Evolutionary conservation across 768 basidiomycete genomes (phyloP).

Genomic region (Boletellus emodensis): DNA sequence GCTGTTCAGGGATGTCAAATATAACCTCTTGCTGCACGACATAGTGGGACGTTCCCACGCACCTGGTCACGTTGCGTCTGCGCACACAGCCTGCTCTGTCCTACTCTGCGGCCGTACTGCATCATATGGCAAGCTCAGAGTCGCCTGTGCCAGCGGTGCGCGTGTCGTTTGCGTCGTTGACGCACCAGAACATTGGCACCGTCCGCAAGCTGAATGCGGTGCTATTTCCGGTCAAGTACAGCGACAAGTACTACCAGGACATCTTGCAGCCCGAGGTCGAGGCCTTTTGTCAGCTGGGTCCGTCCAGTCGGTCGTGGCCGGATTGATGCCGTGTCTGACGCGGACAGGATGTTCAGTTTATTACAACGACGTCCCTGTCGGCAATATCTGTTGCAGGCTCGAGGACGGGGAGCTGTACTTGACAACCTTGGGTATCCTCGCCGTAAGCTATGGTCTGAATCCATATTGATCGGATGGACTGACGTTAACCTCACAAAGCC

Average conservation of each 20-base stretch:
- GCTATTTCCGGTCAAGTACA: conserved; percentile 86
- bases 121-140: conserved; percentile 22
- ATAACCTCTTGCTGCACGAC: neutral
- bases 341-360: conserved; percentile 54
- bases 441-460: conserved; percentile 47
- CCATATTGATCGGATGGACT: conserved; percentile 10
- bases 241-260: conserved; percentile 82
- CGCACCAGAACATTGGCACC: conserved; percentile 79
- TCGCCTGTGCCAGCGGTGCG: conserved; percentile 31
- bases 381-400: conserved; percentile 81
- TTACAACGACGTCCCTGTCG: conserved; percentile 90
- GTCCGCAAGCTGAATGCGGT: conserved; percentile 61
- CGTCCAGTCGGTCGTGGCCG: conserved; percentile 31
- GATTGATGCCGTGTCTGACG: conserved; percentile 21
- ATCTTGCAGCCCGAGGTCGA: conserved; percentile 75
- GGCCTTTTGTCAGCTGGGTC: conserved; percentile 84
- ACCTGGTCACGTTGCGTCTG: conserved; percentile 9
- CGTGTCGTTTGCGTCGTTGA: conserved; percentile 69
- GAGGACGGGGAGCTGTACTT: conserved; percentile 68
- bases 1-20: conserved; percentile 5
- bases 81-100: conserved; percentile 14
- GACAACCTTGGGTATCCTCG: conserved; percentile 90
- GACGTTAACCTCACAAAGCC: conserved; percentile 47
- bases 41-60: conserved; percentile 22
- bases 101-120: neutral